A percentile compares a stretch with the other conserved stretches of the same genome.
Conservation (phyloP, 2,329 filamentous ascomycete species). For the Thelonectria rubi region DNA sequence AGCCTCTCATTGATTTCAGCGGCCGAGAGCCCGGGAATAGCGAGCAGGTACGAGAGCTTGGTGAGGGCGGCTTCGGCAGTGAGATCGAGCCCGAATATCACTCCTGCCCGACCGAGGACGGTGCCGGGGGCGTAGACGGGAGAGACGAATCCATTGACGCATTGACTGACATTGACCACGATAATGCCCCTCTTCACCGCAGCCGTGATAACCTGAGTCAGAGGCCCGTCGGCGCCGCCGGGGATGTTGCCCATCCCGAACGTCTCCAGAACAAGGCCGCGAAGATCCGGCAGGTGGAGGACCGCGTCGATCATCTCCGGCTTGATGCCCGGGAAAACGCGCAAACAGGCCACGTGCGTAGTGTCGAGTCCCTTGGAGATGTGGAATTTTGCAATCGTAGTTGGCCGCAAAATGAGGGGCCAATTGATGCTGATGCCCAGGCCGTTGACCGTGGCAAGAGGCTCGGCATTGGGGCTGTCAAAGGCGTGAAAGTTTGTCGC, state of each 20-base stretch:
- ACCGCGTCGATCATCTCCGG: slow-evolving; percentile 94
- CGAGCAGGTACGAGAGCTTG: slow-evolving; percentile 87
- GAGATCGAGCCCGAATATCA: slow-evolving; percentile 89
- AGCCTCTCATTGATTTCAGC: slow-evolving; percentile 75
- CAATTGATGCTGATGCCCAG: slow-evolving; percentile 84
- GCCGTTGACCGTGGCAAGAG: slow-evolving; percentile 82
- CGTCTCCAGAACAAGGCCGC: slow-evolving; percentile 86
- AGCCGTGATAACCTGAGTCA: slow-evolving; percentile 79
- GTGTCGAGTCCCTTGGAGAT: slow-evolving; percentile 82
- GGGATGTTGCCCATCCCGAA: slow-evolving; percentile 95
- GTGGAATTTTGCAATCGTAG: slow-evolving; percentile 75
- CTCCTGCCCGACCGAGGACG: slow-evolving; percentile 81
- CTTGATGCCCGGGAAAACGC: slow-evolving; percentile 91
- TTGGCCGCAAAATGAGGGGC: slow-evolving; percentile 79
- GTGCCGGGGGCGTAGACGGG: slow-evolving; percentile 82
- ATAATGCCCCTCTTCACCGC: slow-evolving; percentile 84
- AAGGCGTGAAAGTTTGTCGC: slow-evolving; percentile 89
- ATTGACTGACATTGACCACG: slow-evolving; percentile 92
- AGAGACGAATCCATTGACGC: slow-evolving; percentile 78
- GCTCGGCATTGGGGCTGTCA: slow-evolving; percentile 84
- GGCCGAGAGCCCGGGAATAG: slow-evolving; percentile 68
- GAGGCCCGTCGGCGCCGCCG: slow-evolving; percentile 78
- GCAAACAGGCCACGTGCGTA: slow-evolving; percentile 87
- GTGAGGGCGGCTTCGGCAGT: slow-evolving; percentile 91
- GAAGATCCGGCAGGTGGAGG: slow-evolving; percentile 76